Evolutionary conservation across 495 filamentous ascomycete genomes (phyloP).

Genomic region (Patellaria atrata): DNA sequence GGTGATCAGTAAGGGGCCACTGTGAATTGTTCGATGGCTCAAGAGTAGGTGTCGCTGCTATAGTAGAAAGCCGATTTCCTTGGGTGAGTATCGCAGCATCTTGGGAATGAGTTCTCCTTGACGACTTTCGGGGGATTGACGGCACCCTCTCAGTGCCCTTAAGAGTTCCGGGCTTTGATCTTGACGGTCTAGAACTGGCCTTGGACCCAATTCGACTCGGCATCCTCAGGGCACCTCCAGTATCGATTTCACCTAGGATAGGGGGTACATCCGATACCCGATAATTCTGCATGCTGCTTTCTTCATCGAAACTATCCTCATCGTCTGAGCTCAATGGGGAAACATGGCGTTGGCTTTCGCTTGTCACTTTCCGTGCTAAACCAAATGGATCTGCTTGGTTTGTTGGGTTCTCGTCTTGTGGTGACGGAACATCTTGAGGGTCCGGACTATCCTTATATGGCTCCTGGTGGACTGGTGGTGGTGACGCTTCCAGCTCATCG

Average conservation of each 20-base stretch:
- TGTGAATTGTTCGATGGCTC: too few species aligned
- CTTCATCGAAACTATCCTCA: slow-evolving; percentile 31
- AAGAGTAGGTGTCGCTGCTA: slow-evolving; percentile 17
- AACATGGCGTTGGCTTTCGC: too few species aligned
- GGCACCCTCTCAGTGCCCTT: slow-evolving; percentile 30
- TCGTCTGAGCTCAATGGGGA: slow-evolving; percentile 14
- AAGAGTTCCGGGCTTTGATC: too few species aligned
- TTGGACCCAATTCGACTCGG: slow-evolving; percentile 51
- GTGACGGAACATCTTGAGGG: not conserved
- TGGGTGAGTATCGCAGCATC: slow-evolving; percentile 12
- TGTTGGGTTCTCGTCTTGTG: not conserved
- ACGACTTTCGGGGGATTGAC: slow-evolving; percentile 46
- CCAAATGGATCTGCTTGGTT: slow-evolving; percentile 24
- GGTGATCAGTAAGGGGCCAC: slow-evolving; percentile 9
- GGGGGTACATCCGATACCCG: slow-evolving; percentile 39
- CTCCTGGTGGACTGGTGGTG: slow-evolving; percentile 13
- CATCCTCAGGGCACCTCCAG: slow-evolving; percentile 46
- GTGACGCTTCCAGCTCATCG: slow-evolving; percentile 17
- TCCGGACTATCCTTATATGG: slow-evolving; percentile 22
- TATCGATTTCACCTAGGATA: slow-evolving; percentile 45
- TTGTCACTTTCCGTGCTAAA: slow-evolving; percentile 8
- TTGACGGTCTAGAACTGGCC: slow-evolving; percentile 31
- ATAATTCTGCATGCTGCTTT: too few species aligned
- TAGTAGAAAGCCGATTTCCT: slow-evolving; percentile 13
- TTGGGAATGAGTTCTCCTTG: slow-evolving; percentile 35